A percentile compares a stretch with the other conserved stretches of the same genome.
Evolutionary conservation across 257 asterid species (phyloP).

Genomic region (Rubia yunnanensis): DNA sequence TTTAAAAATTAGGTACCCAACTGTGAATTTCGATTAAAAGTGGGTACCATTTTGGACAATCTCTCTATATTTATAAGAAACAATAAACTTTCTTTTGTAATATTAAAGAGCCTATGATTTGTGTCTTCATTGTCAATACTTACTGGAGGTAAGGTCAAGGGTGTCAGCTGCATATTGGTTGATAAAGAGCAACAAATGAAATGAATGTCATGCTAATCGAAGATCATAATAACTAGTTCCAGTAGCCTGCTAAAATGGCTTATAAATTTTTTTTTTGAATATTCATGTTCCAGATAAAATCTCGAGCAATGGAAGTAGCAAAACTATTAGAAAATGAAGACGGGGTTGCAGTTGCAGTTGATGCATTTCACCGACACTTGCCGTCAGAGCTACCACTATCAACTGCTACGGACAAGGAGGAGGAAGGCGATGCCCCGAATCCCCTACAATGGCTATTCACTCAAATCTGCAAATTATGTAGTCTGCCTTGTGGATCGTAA

Average conservation of each 20-base stretch:
- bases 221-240: too few relatives aligned
- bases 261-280: background rate
- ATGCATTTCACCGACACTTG: slow-evolving; percentile 82
- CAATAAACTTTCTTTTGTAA: too few relatives aligned
- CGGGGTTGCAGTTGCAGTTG: slow-evolving; percentile 89
- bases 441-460: slow-evolving; percentile 76
- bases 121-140: too few relatives aligned
- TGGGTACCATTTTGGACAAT: too few relatives aligned
- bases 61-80: too few relatives aligned
- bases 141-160: too few relatives aligned
- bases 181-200: too few relatives aligned
- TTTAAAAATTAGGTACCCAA: too few relatives aligned
- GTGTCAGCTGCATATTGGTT: too few relatives aligned
- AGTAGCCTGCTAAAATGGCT: background rate
- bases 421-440: slow-evolving; percentile 41
- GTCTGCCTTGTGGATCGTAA: slow-evolving; percentile 46
- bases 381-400: slow-evolving; percentile 64
- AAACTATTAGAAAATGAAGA: slow-evolving; percentile 59
- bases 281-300: slow-evolving; percentile 50
- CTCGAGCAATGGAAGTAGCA: slow-evolving; percentile 65
- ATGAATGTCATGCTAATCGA: too few relatives aligned
- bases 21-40: too few relatives aligned
- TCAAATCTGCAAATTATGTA: slow-evolving; percentile 64
- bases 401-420: slow-evolving; percentile 29
- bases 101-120: too few relatives aligned